Percentiles rank a stretch among this genome's conserved stretches.
Conservation (phyloP, 106 monocot species). For the Allium fistulosum region DNA sequence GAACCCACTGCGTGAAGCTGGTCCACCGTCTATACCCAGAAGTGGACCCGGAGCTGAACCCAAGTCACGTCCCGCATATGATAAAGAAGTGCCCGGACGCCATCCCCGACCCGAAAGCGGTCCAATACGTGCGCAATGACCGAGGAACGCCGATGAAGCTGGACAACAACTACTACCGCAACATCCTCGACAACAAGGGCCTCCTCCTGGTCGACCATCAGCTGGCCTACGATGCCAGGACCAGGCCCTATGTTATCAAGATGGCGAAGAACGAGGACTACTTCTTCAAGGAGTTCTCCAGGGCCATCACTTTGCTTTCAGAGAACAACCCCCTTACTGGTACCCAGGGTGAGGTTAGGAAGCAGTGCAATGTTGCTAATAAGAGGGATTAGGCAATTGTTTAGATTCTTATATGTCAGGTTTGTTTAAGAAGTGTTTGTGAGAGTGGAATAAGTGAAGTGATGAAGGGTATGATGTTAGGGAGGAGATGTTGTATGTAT, state of each 20-base stretch:
- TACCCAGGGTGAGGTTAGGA: conserved; percentile 56
- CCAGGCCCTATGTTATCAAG: conserved; percentile 53
- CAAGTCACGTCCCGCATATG: conserved; percentile 68
- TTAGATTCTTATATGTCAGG: too few relatives aligned
- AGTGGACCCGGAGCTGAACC: conserved; percentile 60
- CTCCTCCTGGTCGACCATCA: conserved; percentile 65
- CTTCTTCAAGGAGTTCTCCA: conserved; percentile 58
- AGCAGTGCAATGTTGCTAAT: conserved; percentile 54
- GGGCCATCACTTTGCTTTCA: conserved; percentile 49
- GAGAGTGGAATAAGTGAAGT: too few relatives aligned
- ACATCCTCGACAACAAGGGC: conserved; percentile 75
- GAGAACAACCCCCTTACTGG: conserved; percentile 84
- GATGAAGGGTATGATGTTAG: too few relatives aligned
- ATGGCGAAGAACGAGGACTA: conserved; percentile 80
- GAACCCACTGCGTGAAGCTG: conserved; percentile 80
- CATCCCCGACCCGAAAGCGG: conserved; percentile 76
- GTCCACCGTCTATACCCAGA: conserved; percentile 78
- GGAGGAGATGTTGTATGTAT: too few relatives aligned
- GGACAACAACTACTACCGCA: conserved; percentile 86
- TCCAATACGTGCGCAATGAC: conserved; percentile 78
- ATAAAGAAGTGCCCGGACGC: conserved; percentile 73
- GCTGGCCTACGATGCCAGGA: conserved; percentile 42
- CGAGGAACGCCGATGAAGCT: conserved; percentile 73
- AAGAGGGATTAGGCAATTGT: conserved; percentile 23
- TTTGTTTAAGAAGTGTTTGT: too few relatives aligned